These are phyloP conservation scores for Nelumbo lutea DNA, from an alignment of 164 flowering plant species.

Conservation along the genomic window DNA sequence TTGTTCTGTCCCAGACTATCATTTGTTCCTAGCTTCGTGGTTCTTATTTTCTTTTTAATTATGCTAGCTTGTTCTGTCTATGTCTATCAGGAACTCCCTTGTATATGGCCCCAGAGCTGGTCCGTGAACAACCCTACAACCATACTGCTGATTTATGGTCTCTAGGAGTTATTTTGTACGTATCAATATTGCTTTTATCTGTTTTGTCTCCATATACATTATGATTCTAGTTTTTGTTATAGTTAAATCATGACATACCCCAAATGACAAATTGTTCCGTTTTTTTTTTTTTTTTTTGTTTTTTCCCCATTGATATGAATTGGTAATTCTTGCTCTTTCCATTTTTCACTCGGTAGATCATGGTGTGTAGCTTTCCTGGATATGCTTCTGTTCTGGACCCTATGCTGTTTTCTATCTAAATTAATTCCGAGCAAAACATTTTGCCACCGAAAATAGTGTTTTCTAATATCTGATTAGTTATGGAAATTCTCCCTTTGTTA, in stretches of 20 bases:
- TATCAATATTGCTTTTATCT: constrained; percentile 7
- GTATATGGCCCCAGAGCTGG: constrained; percentile 99
- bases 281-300: neutral
- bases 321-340: no score
- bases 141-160: constrained; percentile 99
- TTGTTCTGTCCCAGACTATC: no score
- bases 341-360: no score
- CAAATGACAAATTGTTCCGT: neutral
- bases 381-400: no score
- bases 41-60: neutral
- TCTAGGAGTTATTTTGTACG: constrained; percentile 97
- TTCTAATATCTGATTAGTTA: no score
- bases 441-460: no score
- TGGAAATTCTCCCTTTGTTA: no score
- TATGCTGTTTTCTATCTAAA: no score
- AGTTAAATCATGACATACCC: neutral
- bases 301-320: no score
- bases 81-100: constrained; percentile 74
- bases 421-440: no score
- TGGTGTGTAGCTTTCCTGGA: no score
- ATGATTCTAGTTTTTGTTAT: neutral
- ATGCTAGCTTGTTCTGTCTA: neutral
- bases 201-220: neutral
- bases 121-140: constrained; percentile 95
- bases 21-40: neutral